Evolutionary conservation across 2,329 filamentous ascomycete species (phyloP).

Genomic region (Magnaporthales sp.): DNA sequence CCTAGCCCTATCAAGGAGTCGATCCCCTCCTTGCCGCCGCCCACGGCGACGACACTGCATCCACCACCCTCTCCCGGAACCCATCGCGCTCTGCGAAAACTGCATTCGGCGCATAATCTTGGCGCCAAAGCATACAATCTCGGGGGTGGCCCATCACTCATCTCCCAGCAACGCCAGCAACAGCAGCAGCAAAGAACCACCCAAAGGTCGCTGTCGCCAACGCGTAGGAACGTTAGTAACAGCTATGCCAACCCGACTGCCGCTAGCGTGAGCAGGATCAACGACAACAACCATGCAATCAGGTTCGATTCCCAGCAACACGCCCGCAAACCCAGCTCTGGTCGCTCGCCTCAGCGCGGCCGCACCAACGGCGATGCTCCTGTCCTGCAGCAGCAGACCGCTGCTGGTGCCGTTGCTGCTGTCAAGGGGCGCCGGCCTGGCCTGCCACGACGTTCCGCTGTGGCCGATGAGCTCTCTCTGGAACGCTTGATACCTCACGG

Average conservation of each 20-base stretch:
- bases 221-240: slow-evolving; percentile 5
- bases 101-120: slow-evolving; percentile 67
- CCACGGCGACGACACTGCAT: slow-evolving; percentile 29
- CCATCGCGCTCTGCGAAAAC: slow-evolving; percentile 59
- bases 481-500: slow-evolving; percentile 76
- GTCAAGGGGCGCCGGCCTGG: slow-evolving; percentile 29
- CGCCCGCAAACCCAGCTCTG: slow-evolving; percentile 28
- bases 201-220: slow-evolving; percentile 8
- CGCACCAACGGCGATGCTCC: slow-evolving; percentile 67
- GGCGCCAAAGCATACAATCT: slow-evolving; percentile 42
- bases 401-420: slow-evolving; percentile 24
- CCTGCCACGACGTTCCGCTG: slow-evolving; percentile 32
- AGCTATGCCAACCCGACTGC: slow-evolving; percentile 7
- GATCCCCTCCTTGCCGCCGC: slow-evolving; percentile 17
- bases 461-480: slow-evolving; percentile 51
- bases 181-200: slow-evolving; percentile 28
- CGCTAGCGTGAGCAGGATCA: slow-evolving; percentile 19
- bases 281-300: slow-evolving; percentile 35
- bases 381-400: slow-evolving; percentile 27
- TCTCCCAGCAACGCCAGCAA: slow-evolving; percentile 39
- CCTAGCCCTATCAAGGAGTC: slow-evolving; percentile 22
- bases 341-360: slow-evolving; percentile 44
- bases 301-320: slow-evolving; percentile 21
- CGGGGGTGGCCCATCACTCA: slow-evolving; percentile 36
- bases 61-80: slow-evolving; percentile 54